Evolutionary conservation across 495 filamentous ascomycete genomes (phyloP).

Genomic region (Penicilliopsis zonata): DNA sequence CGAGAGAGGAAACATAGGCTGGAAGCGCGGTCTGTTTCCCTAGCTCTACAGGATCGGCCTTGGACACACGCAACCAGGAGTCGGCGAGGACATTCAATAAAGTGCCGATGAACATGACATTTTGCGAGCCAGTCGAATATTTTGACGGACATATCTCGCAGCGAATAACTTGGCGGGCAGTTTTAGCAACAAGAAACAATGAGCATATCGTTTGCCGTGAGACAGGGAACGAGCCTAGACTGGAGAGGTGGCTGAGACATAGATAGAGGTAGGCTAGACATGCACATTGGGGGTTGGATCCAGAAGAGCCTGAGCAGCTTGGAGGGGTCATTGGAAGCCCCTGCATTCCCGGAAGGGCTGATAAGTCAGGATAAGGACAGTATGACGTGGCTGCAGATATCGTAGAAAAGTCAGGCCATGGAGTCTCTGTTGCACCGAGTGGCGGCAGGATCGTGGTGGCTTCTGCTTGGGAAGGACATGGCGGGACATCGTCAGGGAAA

Average conservation of each 20-base stretch:
- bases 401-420: conserved; percentile 34
- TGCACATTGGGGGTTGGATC: conserved; percentile 16
- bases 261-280: conserved; percentile 36
- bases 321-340: conserved; percentile 18
- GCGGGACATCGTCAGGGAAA: conserved; percentile 2
- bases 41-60: conserved; percentile 21
- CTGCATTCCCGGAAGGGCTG: conserved; percentile 12
- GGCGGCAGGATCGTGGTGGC: conserved; percentile 8
- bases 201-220: conserved; percentile 38
- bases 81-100: conserved; percentile 51
- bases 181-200: conserved; percentile 42
- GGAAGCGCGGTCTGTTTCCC: conserved; percentile 24
- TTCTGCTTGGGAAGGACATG: conserved; percentile 10
- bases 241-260: conserved; percentile 32
- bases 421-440: conserved; percentile 18
- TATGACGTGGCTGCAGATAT: conserved; percentile 24
- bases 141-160: conserved; percentile 44
- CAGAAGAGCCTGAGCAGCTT: background rate
- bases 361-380: conserved; percentile 14
- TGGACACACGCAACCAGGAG: conserved; percentile 35
- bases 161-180: conserved; percentile 44
- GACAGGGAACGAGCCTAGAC: conserved; percentile 28
- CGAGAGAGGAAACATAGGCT: conserved; percentile 15
- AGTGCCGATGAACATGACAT: conserved; percentile 54
- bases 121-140: conserved; percentile 40